Evolutionary conservation across 441 rosid species (phyloP), one percentile per base, ranked within the genome.

Genomic region (Eruca vesicaria): DNA sequence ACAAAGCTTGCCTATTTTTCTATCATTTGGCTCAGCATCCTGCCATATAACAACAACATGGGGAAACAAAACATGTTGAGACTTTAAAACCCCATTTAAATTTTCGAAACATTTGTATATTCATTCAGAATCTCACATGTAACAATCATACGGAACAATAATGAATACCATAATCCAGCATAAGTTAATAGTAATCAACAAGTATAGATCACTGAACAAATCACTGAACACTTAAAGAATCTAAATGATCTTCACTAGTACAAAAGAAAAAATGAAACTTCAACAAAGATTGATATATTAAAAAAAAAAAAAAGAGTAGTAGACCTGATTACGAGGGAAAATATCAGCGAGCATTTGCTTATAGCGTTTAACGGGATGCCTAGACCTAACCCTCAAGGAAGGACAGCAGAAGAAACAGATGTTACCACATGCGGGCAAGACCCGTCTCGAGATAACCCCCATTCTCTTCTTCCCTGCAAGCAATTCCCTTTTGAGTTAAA

Each of bases 371-470:
- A 93, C 97, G 0, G 99, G 97, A 85, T 96, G 99, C 19, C 98
- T 84, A 61, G 99, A 96, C 84, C 99, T 85, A 18, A 97, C 92
- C 38, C 98, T 90, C 88, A 93, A 28, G 10, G 97, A 84, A 73
- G 99, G 99, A 80, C 26, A 23, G 3, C 99, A 93, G 74, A 88
- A 86, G 90, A 88, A 82, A 85, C 97, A 96, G 87, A 93, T 93
- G 90, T 77, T 91, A 64, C 94, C 97, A 69, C 99, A 96, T 83
- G 76, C 93, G 59, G 98, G 99, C 8, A 96, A 62, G 67, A 93
- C 90, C 91, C 92, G 93, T 76, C 99, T 88, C 32, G 98, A 96
- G 85, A 96, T 82, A 68, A 96, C 88, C 91, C 98, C 99, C 96
- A 91, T 95, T 68, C 56, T 78, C 77, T 75, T 74, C 48, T 48